Evolutionary conservation across 2,329 filamentous ascomycete species (phyloP).

Genomic region (Xylariaceae sp.): DNA sequence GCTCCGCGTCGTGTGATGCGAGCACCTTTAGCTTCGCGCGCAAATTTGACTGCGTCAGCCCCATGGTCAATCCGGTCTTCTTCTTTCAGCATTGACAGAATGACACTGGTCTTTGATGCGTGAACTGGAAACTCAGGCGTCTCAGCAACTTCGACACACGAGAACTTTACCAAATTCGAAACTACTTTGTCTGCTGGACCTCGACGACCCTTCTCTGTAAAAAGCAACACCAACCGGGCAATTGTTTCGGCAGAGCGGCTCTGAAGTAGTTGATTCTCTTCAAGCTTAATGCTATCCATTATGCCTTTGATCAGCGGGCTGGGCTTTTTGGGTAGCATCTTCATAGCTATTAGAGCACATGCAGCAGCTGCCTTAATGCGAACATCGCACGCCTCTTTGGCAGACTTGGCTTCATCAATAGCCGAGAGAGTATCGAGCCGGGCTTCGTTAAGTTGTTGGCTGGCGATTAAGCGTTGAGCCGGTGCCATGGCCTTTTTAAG

Average conservation of each 20-base stretch:
- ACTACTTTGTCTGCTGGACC: slow-evolving; percentile 96
- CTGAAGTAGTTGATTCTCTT: slow-evolving; percentile 90
- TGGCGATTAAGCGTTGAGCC: slow-evolving; percentile 83
- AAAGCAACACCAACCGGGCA: slow-evolving; percentile 82
- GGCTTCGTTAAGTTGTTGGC: slow-evolving; percentile 79
- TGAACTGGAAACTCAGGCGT: slow-evolving; percentile 94
- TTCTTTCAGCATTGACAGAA: slow-evolving; percentile 94
- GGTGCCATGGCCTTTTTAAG: slow-evolving; percentile 89
- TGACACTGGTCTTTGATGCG: slow-evolving; percentile 75
- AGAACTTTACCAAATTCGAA: slow-evolving; percentile 94
- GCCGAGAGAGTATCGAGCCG: slow-evolving; percentile 71
- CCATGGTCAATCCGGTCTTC: slow-evolving; percentile 89
- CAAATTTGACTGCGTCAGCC: slow-evolving; percentile 87
- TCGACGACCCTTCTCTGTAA: slow-evolving; percentile 78
- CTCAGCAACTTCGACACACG: slow-evolving; percentile 95
- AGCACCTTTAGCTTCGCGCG: slow-evolving; percentile 85
- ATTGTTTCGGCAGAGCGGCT: slow-evolving; percentile 85
- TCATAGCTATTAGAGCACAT: slow-evolving; percentile 86
- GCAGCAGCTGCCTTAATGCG: slow-evolving; percentile 87
- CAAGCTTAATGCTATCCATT: slow-evolving; percentile 97
- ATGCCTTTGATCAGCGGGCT: slow-evolving; percentile 92
- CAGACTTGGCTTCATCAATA: slow-evolving; percentile 77
- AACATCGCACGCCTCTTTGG: slow-evolving; percentile 83
- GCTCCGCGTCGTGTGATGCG: slow-evolving; percentile 90
- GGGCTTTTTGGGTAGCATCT: slow-evolving; percentile 88